Base-by-base conservation (phyloP, 1,284 basidiomycete species). In the Trichosporon asahii region DNA sequence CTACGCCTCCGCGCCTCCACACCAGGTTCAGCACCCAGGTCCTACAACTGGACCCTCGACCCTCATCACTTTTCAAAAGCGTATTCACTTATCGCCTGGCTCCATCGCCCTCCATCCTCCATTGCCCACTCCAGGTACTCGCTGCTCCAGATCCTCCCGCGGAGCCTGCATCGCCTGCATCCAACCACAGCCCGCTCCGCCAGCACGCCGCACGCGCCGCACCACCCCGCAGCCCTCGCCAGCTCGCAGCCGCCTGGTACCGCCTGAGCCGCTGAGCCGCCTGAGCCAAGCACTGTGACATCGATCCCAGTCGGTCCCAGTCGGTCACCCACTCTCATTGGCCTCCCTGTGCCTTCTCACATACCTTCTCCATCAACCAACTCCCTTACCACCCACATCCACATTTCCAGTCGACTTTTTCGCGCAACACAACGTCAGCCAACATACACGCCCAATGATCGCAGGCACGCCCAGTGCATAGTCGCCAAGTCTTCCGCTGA, bases 341-440 rank as follows among this genome's bases (percentile, higher is more conserved):
- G 57, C 57, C 57, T 61, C 57, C 27, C 57, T 61, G 57, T 61
- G 57, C 57, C 57, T 61, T 61, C 57, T 61, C 57, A 61, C 57
- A 61, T 61, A 61, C 57, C 57, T 61, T 61, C 57, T 61, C 57
- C 57, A 61, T 61, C 57, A n/a, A 31, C 57, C 9, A 15, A n/a
- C 57, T n/a, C 29, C 27, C 57, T 61, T 31, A 31, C 57, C 8
- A 31, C 57, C 29, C 27, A n/a, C 29, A 61, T 61, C 57, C 57
- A 61, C 57, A 61, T 61, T 61, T 31, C 57, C 27, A 12, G 12
- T 31, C 57, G 57, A 31, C 57, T 61, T 61, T 61, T 60, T 31
- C 57, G 27, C 6, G 15, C 29, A 29, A 31, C 18, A 31, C 57
- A 31, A 31, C 57, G 27, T 61, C 57, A 31, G 29, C 29, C 57